Evolutionary conservation across 129 eudicot genomes (phyloP).

Genomic region (Daucus carota): DH1_v3.0 NC_030383.2:54401501-54402000

Average conservation of each 20-base stretch:
- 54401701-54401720: not conserved
- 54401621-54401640: not conserved
- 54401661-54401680: not conserved
- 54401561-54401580: conserved; percentile 79
- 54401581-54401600: conserved; percentile 91
- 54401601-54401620: conserved; percentile 67
- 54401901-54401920: not conserved
- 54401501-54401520: conserved; percentile 72
- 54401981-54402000: conserved; percentile 85
- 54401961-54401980: conserved; percentile 31
- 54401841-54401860: conserved; percentile 3
- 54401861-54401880: not conserved
- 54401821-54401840: not conserved
- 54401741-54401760: not conserved
- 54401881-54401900: not conserved
- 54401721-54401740: not conserved
- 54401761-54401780: not conserved
- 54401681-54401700: not conserved
- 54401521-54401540: conserved; percentile 89
- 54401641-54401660: not conserved
- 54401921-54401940: not conserved
- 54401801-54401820: not conserved
- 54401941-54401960: no score
- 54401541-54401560: conserved; percentile 81
- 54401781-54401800: not conserved